phyloP scores from a whole-genome alignment of 108 stramenopile genomes.

The Nannochloropsis granulata region DNA sequence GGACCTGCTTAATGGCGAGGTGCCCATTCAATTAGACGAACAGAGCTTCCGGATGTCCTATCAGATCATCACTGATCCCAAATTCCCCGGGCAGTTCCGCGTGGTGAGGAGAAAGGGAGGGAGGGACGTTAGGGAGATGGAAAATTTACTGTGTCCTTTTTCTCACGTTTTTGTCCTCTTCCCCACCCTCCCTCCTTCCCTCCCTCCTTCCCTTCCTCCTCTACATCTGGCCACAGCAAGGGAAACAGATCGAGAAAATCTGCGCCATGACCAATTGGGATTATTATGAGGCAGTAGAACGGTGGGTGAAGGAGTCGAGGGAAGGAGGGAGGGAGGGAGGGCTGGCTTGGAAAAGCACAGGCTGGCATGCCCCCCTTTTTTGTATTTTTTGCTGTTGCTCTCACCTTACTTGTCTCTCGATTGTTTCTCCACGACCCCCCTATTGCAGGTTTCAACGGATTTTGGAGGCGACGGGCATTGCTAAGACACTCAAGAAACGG shows the following conservation, averaged over 20 bases:
- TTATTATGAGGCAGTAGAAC: constrained; percentile 23
- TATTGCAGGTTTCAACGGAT: constrained; percentile 14
- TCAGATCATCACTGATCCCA: constrained; percentile 14
- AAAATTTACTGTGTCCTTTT: background rate
- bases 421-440: background rate
- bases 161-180: background rate
- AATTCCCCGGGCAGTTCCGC: constrained; percentile 27
- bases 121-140: background rate
- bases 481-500: constrained; percentile 1
- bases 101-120: background rate
- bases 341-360: background rate
- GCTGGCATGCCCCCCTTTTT: background rate
- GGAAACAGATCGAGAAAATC: background rate
- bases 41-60: background rate
- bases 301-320: background rate
- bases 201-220: background rate
- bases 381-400: background rate
- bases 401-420: background rate
- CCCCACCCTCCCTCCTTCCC: background rate
- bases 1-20: no score
- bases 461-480: constrained; percentile 31
- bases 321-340: background rate
- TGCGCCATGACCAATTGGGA: constrained; percentile 25
- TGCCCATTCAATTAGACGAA: no score
- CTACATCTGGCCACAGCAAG: background rate